phyloP scores from a whole-genome alignment of 1,139 yeast species.

The Scheffersomyces insectosa region DNA sequence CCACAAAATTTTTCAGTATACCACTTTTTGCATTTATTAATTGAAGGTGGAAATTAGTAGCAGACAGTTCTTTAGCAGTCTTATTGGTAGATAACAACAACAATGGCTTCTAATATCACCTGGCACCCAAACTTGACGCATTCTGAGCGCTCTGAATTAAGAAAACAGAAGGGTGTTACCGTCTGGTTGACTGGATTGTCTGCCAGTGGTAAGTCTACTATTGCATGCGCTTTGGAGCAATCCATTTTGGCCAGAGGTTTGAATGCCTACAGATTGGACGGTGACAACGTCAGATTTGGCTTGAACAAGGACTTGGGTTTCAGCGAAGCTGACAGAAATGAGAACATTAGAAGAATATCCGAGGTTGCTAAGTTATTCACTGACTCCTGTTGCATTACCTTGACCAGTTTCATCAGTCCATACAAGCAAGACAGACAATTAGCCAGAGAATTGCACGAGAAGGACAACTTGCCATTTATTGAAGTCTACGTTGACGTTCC shows the following conservation, averaged over 20 bases:
- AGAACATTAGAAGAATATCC: slow-evolving; percentile 89
- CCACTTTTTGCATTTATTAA: too few species aligned
- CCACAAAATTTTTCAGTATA: neutral
- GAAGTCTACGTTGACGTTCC: slow-evolving; percentile 95
- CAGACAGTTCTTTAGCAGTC: too few species aligned
- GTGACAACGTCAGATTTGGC: slow-evolving; percentile 93
- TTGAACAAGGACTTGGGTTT: slow-evolving; percentile 93
- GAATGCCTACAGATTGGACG: slow-evolving; percentile 85
- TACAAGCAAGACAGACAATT: slow-evolving; percentile 79
- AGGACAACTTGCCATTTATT: slow-evolving; percentile 74
- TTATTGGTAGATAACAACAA: slow-evolving; percentile 3
- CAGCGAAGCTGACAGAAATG: slow-evolving; percentile 87
- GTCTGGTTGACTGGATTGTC: slow-evolving; percentile 94
- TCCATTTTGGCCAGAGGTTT: slow-evolving; percentile 65
- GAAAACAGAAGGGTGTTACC: slow-evolving; percentile 85
- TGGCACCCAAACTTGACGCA: slow-evolving; percentile 93
- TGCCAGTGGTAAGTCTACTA: slow-evolving; percentile 93
- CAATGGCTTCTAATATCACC: slow-evolving; percentile 91
- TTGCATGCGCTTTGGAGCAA: slow-evolving; percentile 93
- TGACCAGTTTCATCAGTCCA: slow-evolving; percentile 92
- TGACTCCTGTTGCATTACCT: slow-evolving; percentile 80
- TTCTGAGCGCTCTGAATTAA: slow-evolving; percentile 68
- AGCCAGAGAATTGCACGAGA: slow-evolving; percentile 82
- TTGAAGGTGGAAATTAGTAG: too few species aligned
- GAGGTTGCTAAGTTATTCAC: slow-evolving; percentile 91